phyloP scores from a whole-genome alignment of 2,329 filamentous ascomycete genomes.

The Calonectria honghensis region DNA sequence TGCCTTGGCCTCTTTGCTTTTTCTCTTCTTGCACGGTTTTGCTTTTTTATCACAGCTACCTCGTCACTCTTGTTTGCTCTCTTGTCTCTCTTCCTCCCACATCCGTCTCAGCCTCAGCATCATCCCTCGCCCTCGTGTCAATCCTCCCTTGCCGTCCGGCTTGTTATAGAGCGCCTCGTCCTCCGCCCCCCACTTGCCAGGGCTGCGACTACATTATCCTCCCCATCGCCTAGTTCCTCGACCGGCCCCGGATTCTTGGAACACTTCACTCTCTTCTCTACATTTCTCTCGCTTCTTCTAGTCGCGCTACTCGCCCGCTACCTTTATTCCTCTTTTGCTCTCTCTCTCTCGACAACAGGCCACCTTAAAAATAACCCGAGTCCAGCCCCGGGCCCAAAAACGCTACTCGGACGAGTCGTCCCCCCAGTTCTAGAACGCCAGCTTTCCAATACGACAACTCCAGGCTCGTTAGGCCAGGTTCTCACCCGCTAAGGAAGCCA shows the following conservation, averaged over 20 bases:
- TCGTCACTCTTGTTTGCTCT: slow-evolving; percentile 24
- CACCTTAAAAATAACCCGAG: slow-evolving; percentile 28
- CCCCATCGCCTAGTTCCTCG: slow-evolving; percentile 20
- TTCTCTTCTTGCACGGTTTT: slow-evolving; percentile 33
- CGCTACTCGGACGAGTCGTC: slow-evolving; percentile 24
- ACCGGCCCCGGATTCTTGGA: slow-evolving; percentile 44
- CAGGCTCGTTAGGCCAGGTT: slow-evolving; percentile 13
- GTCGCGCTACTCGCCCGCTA: not conserved
- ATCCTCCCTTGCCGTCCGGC: slow-evolving; percentile 28
- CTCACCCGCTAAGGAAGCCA: slow-evolving; percentile 34
- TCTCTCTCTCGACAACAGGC: slow-evolving; percentile 16
- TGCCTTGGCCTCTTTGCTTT: not conserved
- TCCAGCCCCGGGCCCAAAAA: slow-evolving; percentile 29
- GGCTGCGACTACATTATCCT: slow-evolving; percentile 18
- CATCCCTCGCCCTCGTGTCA: slow-evolving; percentile 13
- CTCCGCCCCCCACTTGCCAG: slow-evolving; percentile 7
- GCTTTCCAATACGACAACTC: slow-evolving; percentile 28
- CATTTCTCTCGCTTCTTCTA: not conserved
- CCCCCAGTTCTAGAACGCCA: slow-evolving; percentile 37
- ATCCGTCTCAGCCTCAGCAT: slow-evolving; percentile 28
- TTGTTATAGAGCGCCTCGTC: slow-evolving; percentile 34
- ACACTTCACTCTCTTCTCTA: slow-evolving; percentile 13
- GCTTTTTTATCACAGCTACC: slow-evolving; percentile 49
- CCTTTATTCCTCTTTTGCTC: not conserved
- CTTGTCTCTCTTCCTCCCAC: slow-evolving; percentile 37